phyloP scores from a whole-genome alignment of 805 yeast species.

The Yarrowia sp. region DNA sequence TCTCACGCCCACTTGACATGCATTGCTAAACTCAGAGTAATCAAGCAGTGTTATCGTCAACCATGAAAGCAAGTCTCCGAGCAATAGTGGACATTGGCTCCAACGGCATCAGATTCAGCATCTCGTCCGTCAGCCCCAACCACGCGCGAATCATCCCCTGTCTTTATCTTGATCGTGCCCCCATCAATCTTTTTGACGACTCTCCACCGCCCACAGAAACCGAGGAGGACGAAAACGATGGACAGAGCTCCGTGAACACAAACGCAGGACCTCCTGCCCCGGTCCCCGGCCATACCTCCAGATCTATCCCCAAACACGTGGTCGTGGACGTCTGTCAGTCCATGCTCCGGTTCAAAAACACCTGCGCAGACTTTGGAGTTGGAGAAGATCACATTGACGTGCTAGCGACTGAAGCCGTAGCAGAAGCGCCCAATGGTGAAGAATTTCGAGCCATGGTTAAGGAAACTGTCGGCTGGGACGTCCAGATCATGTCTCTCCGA shows the following conservation, averaged over 20 bases:
- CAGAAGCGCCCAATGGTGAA: conserved; percentile 62
- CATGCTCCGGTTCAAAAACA: conserved; percentile 61
- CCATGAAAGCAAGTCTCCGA: conserved; percentile 26
- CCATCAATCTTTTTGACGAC: conserved; percentile 53
- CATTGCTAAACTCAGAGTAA: conserved; percentile 19
- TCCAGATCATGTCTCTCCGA: conserved; percentile 54
- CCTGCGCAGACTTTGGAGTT: conserved; percentile 74
- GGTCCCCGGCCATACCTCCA: conserved; percentile 1
- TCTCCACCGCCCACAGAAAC: conserved; percentile 7
- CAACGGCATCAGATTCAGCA: conserved; percentile 68
- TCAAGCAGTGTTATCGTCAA: not conserved
- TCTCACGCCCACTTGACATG: conserved; percentile 6
- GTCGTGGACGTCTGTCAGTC: conserved; percentile 59
- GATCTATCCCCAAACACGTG: conserved; percentile 42
- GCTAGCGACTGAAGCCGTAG: conserved; percentile 71
- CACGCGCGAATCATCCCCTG: conserved; percentile 77
- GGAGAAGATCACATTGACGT: conserved; percentile 54
- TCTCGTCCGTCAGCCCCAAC: conserved; percentile 63
- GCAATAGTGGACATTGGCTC: conserved; percentile 78
- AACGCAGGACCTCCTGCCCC: conserved; percentile 9
- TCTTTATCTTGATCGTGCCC: conserved; percentile 69
- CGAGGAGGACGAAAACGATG: conserved; percentile 18
- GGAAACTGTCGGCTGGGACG: conserved; percentile 64
- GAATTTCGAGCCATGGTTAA: conserved; percentile 55
- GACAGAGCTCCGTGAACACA: conserved; percentile 23